phyloP scores from a whole-genome alignment of 1,139 yeast species.

The Zygoascus sp. region DNA sequence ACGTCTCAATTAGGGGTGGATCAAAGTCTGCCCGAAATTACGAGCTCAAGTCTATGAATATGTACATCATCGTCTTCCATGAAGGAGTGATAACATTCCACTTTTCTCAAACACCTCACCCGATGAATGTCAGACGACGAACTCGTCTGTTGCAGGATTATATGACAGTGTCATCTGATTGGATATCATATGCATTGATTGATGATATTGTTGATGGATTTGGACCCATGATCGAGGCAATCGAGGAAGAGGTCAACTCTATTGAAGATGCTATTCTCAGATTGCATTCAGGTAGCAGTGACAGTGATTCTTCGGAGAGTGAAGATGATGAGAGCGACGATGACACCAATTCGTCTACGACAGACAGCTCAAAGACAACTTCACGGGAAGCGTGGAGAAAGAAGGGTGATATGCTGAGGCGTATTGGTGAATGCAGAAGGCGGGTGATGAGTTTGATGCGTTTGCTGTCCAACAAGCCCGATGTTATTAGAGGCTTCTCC shows the following conservation, averaged over 20 bases:
- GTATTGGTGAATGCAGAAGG: constrained; percentile 93
- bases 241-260: constrained; percentile 82
- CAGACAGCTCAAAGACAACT: constrained; percentile 36
- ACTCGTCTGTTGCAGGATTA: constrained; percentile 85
- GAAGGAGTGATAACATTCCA: constrained; percentile 92
- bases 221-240: constrained; percentile 92
- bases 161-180: constrained; percentile 84
- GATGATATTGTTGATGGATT: constrained; percentile 97
- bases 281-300: constrained; percentile 70
- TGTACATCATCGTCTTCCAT: constrained; percentile 86
- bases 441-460: constrained; percentile 87
- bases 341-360: constrained; percentile 15
- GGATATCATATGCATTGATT: constrained; percentile 95
- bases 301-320: constrained; percentile 41
- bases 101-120: constrained; percentile 92
- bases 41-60: constrained; percentile 83
- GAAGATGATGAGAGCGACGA: constrained; percentile 37
- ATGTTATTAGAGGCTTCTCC: constrained; percentile 90
- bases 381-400: constrained; percentile 75
- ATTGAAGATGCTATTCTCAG: constrained; percentile 86
- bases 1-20: constrained; percentile 9
- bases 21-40: constrained; percentile 11
- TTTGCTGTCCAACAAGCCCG: constrained; percentile 86
- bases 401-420: constrained; percentile 88
- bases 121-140: constrained; percentile 89